These are phyloP conservation scores for Dryas alaskensis DNA, from an alignment of 306 rosid species.

Conservation along the genomic window DNA sequence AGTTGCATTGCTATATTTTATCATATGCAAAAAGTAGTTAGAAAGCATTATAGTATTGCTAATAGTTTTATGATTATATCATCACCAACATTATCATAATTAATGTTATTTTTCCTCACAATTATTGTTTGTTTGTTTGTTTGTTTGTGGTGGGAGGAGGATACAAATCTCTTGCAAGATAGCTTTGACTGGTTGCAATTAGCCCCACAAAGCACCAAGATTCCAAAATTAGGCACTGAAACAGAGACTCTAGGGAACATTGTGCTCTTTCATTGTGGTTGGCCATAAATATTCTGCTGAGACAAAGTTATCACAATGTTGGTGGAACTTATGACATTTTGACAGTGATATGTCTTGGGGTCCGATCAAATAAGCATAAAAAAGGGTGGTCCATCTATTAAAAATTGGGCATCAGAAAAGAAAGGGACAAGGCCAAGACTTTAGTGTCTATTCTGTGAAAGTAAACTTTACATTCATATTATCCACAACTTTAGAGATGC, in stretches of 20 bases:
- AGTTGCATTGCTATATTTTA: not conserved
- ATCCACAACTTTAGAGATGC: no score
- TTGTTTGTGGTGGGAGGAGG: not conserved
- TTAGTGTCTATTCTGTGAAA: constrained; percentile 28
- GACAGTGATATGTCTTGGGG: constrained; percentile 68
- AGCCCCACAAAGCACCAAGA: constrained; percentile 32
- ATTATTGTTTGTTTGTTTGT: no score
- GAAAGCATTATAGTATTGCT: not conserved
- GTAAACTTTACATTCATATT: constrained; percentile 24
- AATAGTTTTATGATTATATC: not conserved
- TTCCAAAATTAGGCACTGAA: constrained; percentile 28
- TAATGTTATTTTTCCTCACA: not conserved
- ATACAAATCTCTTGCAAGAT: constrained; percentile 7
- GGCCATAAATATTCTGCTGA: constrained; percentile 61
- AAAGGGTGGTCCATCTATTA: constrained; percentile 55
- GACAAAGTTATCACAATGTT: constrained; percentile 74
- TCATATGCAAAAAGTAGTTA: not conserved
- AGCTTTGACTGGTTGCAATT: constrained; percentile 12
- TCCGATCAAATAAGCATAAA: constrained; percentile 50
- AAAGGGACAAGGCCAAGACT: not conserved
- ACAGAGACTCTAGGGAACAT: constrained; percentile 24
- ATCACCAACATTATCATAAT: not conserved
- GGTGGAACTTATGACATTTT: constrained; percentile 60
- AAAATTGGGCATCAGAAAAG: constrained; percentile 34
- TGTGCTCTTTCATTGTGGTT: constrained; percentile 44